A percentile compares a stretch with the other conserved stretches of the same genome.
phyloP scores from a whole-genome alignment of 169 alveolate species.

The Plasmodium sp. region DNA sequence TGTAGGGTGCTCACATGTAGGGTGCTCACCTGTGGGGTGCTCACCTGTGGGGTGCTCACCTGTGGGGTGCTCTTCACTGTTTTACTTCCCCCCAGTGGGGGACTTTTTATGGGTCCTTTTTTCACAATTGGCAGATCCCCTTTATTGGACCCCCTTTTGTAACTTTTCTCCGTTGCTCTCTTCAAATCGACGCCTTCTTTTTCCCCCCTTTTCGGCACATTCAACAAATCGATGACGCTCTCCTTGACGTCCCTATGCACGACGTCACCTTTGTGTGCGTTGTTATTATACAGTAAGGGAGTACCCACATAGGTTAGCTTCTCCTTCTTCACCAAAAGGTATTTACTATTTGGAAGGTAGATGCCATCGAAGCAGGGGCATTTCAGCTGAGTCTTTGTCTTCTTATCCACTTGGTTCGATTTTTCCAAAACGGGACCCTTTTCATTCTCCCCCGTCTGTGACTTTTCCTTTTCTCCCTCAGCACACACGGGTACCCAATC shows the following conservation, averaged over 20 bases:
- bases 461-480: not conserved
- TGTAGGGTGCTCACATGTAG: not conserved
- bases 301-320: constrained; percentile 12
- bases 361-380: constrained; percentile 50
- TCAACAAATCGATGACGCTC: constrained; percentile 35
- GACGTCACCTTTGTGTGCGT: not conserved
- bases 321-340: constrained; percentile 29
- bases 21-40: not conserved
- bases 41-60: not conserved
- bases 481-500: not conserved
- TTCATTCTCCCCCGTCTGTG: not conserved
- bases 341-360: constrained; percentile 57
- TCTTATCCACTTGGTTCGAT: not conserved
- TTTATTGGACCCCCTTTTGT: not conserved
- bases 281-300: not conserved
- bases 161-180: not conserved
- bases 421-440: not conserved
- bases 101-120: not conserved
- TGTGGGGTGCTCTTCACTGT: not conserved
- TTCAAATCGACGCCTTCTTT: not conserved
- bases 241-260: constrained; percentile 61
- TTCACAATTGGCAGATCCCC: not conserved
- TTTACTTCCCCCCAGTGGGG: not conserved
- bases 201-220: constrained; percentile 22
- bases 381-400: not conserved